Conservation (phyloP, 2,329 filamentous ascomycete species). For the Apiospora koreana region DNA sequence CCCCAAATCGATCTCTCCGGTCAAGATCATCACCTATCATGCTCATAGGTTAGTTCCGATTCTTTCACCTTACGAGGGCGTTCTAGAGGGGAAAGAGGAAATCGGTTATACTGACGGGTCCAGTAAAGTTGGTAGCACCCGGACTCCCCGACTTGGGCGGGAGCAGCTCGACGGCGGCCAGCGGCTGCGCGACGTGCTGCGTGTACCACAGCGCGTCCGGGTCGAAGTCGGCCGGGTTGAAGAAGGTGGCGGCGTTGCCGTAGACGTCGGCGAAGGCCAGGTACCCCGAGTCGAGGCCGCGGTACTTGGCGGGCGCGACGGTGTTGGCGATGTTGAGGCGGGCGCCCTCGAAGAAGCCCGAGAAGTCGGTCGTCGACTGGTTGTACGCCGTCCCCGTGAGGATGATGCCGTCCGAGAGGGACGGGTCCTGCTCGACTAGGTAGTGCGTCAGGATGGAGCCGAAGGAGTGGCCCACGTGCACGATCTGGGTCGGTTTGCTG, state of each 20-base stretch:
- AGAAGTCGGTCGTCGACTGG: conserved; percentile 17
- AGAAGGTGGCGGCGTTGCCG: conserved; percentile 20
- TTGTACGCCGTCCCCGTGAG: conserved; percentile 39
- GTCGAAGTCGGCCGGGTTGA: conserved; percentile 30
- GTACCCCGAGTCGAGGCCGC: background rate
- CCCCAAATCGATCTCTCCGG: conserved; percentile 34
- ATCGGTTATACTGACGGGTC: background rate
- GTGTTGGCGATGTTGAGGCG: background rate
- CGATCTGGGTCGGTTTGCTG: conserved; percentile 11
- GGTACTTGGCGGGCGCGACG: background rate
- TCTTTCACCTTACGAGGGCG: background rate
- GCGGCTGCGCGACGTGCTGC: conserved; percentile 35
- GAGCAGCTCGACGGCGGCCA: conserved; percentile 17
- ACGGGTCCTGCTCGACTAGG: conserved; percentile 31
- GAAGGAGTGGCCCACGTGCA: conserved; percentile 28
- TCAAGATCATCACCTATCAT: background rate
- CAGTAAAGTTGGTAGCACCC: background rate
- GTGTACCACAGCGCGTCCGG: conserved; percentile 30
- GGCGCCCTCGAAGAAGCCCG: background rate
- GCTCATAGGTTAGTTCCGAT: too few species aligned
- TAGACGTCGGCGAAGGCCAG: background rate
- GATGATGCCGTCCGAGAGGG: conserved; percentile 38
- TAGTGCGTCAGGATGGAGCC: conserved; percentile 30
- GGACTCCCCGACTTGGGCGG: background rate
- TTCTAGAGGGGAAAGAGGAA: background rate